Evolutionary conservation across 495 filamentous ascomycete species (phyloP), one percentile per base, ranked within the genome.

Genomic region (Xeromyces bisporus): DNA sequence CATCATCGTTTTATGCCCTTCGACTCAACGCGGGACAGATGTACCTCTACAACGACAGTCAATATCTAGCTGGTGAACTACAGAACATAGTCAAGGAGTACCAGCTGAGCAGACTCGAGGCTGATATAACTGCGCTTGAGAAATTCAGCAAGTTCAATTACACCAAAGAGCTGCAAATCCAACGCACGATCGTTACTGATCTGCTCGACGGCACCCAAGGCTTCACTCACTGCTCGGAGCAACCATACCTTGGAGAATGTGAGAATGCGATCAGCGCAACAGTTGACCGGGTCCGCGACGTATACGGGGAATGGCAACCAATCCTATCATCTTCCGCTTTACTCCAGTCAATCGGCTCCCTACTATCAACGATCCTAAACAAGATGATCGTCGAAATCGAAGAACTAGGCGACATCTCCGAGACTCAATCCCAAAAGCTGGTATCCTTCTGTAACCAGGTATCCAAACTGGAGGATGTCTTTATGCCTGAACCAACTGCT

Each of bases 31-130:
- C 74, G 15, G 83, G 83, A 3, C 81, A 79, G 43, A 89, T 93
- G 80, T 83, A 77, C 39, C 64, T 93, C 26, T 99, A 96, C 51
- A 96, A 99, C 43, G 89, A 99, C 47, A 72, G 79, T 29, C 58
- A 69, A 15, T 86, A 82, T 42, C 66, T 97, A 2, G 67, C 81
- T 0, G 73, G 80, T 32, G 60, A 66, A 18, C 66, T 96, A n/a
- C 56, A 61, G n/a, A 53, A 69, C 8, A 60, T 82, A 26, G 41
- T 62, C 0, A 46, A 58, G 7, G 48, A 71, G n/a, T 52, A 60
- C 31, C 40, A 48, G 12, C 54, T 60, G 13, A 50, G 64, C 71
- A 38, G 71, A 60, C 38, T 92, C 1, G 68, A 77, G 15, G 54
- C 67, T 15, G 84, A 93, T 43, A 64, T 84, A 30, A 67, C 73